Evolutionary conservation across 1,284 basidiomycete species (phyloP).

Genomic region (Rhodotorula sp.): DNA sequence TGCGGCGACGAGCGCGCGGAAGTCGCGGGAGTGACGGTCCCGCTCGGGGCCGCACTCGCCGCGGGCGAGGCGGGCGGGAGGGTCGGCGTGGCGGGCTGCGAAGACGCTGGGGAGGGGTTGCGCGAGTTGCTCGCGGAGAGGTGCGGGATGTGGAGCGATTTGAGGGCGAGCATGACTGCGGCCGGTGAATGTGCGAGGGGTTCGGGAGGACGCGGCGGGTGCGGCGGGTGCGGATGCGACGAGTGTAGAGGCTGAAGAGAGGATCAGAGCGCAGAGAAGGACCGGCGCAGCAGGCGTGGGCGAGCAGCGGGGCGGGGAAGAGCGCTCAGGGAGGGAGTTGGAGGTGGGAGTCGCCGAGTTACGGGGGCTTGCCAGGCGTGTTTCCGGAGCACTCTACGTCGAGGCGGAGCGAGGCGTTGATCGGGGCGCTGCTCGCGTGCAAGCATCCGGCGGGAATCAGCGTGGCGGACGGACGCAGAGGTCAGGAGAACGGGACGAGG

Average conservation of each 20-base stretch:
- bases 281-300: neutral
- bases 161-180: constrained; percentile 23
- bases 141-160: constrained; percentile 26
- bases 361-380: neutral
- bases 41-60: neutral
- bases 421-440: neutral
- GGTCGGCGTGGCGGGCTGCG: constrained; percentile 1
- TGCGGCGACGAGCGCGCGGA: neutral
- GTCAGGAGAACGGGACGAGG: neutral
- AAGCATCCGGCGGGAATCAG: too few relatives aligned
- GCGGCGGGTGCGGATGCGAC: neutral
- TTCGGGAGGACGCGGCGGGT: too few relatives aligned
- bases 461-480: neutral
- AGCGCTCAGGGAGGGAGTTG: neutral
- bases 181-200: too few relatives aligned
- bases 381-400: constrained; percentile 3
- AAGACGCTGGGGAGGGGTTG: constrained; percentile 17
- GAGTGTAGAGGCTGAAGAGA: neutral
- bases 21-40: neutral
- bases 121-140: constrained; percentile 31
- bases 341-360: neutral
- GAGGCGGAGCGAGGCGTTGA: neutral
- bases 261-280: neutral
- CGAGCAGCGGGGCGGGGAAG: neutral
- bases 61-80: neutral